These are phyloP conservation scores for Avena eriantha DNA, from an alignment of 176 grass and related monocot genomes.

Conservation along the genomic window DNA sequence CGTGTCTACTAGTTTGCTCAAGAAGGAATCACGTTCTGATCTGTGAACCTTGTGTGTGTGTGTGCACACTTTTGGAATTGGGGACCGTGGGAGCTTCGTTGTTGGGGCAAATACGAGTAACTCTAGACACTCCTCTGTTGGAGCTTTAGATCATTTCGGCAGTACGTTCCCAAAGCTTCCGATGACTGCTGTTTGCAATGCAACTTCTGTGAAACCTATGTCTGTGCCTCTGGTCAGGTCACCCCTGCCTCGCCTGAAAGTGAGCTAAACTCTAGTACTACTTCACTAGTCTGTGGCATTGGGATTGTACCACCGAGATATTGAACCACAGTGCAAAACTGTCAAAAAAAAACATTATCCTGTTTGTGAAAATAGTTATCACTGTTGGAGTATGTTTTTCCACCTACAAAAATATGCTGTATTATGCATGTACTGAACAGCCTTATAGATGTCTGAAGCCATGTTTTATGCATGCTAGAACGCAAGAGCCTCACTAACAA, in stretches of 20 bases:
- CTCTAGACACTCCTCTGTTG: background rate
- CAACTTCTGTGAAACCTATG: background rate
- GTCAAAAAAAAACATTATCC: background rate
- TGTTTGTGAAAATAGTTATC: background rate
- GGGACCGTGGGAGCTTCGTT: background rate
- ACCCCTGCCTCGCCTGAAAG: background rate
- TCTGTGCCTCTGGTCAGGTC: background rate
- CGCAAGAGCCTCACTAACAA: background rate
- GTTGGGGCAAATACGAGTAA: conserved; percentile 9
- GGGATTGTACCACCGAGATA: background rate
- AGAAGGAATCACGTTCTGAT: background rate
- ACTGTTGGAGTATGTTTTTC: background rate
- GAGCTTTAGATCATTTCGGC: background rate
- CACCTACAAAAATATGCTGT: background rate
- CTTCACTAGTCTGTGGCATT: background rate
- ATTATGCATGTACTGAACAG: background rate
- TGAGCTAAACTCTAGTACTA: background rate
- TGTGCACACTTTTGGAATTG: background rate
- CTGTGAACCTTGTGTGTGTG: conserved; percentile 2
- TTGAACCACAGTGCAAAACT: background rate
- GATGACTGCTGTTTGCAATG: background rate
- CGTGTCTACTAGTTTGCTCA: conserved; percentile 9
- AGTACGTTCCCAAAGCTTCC: background rate
- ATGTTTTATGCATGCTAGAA: background rate
- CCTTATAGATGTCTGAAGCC: background rate